Percentiles rank a stretch among this genome's conserved stretches.
Evolutionary conservation across 2,329 filamentous ascomycete genomes (phyloP).

Genomic region (Rachicladosporium sp.): DNA sequence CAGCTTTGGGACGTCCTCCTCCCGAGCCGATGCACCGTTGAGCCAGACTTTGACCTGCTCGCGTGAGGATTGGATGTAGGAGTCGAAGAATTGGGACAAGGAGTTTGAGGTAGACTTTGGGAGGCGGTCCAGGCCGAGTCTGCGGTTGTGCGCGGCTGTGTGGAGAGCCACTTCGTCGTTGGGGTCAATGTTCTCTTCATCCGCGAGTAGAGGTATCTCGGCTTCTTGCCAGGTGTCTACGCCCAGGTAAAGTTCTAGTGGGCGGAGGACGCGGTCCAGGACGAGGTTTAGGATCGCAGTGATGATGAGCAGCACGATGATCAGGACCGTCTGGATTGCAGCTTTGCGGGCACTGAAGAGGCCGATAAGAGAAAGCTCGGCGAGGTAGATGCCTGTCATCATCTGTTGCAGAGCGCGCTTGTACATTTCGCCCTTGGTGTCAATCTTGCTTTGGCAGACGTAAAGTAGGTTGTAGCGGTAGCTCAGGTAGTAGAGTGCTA

Average conservation of each 20-base stretch:
- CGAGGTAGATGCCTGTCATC: slow-evolving; percentile 35
- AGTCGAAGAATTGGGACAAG: slow-evolving; percentile 20
- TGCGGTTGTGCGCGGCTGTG: slow-evolving; percentile 18
- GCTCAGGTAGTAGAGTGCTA: slow-evolving; percentile 34
- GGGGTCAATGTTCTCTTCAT: slow-evolving; percentile 17
- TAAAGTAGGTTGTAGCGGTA: slow-evolving; percentile 40
- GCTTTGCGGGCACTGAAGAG: slow-evolving; percentile 30
- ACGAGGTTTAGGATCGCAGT: slow-evolving; percentile 21
- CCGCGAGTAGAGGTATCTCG: slow-evolving; percentile 18
- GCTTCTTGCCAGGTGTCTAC: slow-evolving; percentile 19
- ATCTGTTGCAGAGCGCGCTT: slow-evolving; percentile 35
- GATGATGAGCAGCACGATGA: slow-evolving; percentile 29
- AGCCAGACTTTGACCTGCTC: slow-evolving; percentile 14
- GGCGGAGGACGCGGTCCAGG: slow-evolving; percentile 18
- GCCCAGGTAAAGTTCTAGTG: slow-evolving; percentile 22
- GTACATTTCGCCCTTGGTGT: slow-evolving; percentile 37
- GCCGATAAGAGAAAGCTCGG: slow-evolving; percentile 36
- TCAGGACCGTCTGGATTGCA: slow-evolving; percentile 30
- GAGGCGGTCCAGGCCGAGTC: slow-evolving; percentile 14
- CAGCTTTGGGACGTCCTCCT: slow-evolving; percentile 9
- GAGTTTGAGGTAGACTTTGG: slow-evolving; percentile 10
- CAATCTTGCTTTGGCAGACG: slow-evolving; percentile 33
- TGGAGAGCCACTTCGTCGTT: slow-evolving; percentile 19
- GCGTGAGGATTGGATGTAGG: slow-evolving; percentile 15
- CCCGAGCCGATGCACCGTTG: slow-evolving; percentile 7